Conservation (phyloP, 2,329 filamentous ascomycete genomes). For the Zelopaecilomyces penicillatus region DNA sequence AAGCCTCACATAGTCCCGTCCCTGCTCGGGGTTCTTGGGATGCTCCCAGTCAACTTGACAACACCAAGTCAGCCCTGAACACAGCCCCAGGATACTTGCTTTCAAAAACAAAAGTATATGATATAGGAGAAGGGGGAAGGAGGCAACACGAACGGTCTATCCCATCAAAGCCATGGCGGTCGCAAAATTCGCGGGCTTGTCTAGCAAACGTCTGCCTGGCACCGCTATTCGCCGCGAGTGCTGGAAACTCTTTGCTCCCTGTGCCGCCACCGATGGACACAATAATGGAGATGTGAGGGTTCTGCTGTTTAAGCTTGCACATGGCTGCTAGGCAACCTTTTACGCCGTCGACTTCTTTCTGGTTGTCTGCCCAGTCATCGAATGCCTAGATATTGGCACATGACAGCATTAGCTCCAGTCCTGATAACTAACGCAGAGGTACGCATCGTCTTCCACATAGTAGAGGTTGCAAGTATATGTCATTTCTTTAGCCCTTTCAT, state of each 20-base stretch:
- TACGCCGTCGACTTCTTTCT: slow-evolving; percentile 51
- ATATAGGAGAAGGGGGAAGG: background rate
- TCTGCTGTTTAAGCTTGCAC: slow-evolving; percentile 46
- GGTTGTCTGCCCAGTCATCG: slow-evolving; percentile 56
- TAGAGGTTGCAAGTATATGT: too few species aligned
- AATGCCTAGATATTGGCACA: slow-evolving; percentile 25
- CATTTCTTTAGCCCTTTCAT: background rate
- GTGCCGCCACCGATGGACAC: slow-evolving; percentile 58
- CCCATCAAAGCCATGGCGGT: slow-evolving; percentile 51
- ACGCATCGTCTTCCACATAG: too few species aligned
- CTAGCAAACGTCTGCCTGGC: slow-evolving; percentile 46
- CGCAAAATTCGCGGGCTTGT: slow-evolving; percentile 45
- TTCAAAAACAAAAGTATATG: too few species aligned
- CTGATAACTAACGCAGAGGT: too few species aligned
- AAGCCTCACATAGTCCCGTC: slow-evolving; percentile 48
- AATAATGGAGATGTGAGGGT: slow-evolving; percentile 49
- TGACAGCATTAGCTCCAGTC: too few species aligned
- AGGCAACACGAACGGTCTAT: slow-evolving; percentile 44
- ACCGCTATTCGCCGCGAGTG: slow-evolving; percentile 40
- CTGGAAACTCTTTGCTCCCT: slow-evolving; percentile 53
- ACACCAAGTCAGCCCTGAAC: background rate
- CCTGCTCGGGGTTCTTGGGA: slow-evolving; percentile 43
- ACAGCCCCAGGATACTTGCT: background rate
- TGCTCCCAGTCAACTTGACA: slow-evolving; percentile 60
- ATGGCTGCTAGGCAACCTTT: slow-evolving; percentile 54